These are phyloP conservation scores for Podospora australis DNA, from an alignment of 495 filamentous ascomycete genomes.

Conservation along the genomic window DNA sequence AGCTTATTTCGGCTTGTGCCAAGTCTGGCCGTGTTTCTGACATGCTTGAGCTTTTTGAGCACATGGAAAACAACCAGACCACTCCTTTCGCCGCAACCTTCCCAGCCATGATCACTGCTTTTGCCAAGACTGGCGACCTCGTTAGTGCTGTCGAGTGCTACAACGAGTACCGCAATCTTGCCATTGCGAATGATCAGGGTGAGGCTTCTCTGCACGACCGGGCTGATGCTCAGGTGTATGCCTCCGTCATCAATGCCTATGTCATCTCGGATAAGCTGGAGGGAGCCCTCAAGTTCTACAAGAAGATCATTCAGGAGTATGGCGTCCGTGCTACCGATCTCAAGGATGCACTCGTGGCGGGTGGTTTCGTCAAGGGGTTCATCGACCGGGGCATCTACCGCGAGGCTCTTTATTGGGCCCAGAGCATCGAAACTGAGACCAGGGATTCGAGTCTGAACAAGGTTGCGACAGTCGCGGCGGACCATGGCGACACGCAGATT, in stretches of 20 bases:
- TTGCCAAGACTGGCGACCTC: constrained; percentile 72
- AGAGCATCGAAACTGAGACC: constrained; percentile 39
- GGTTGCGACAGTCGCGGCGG: constrained; percentile 59
- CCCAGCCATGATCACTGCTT: constrained; percentile 86
- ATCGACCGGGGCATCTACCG: constrained; percentile 56
- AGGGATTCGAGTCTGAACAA: constrained; percentile 34
- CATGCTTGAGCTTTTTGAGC: constrained; percentile 81
- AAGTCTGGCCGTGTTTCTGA: constrained; percentile 68
- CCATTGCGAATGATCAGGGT: constrained; percentile 72
- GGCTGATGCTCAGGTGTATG: constrained; percentile 78
- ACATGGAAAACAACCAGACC: constrained; percentile 75
- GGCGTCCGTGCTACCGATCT: constrained; percentile 48
- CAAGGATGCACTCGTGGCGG: constrained; percentile 59
- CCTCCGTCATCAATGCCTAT: constrained; percentile 81
- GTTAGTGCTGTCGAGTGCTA: constrained; percentile 90
- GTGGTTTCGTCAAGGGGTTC: constrained; percentile 69
- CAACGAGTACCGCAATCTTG: constrained; percentile 83
- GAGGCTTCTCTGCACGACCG: constrained; percentile 63
- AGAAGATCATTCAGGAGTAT: constrained; percentile 63
- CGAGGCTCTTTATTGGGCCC: constrained; percentile 60
- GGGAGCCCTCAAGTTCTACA: constrained; percentile 74
- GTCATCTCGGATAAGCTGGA: constrained; percentile 67
- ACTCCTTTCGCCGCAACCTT: constrained; percentile 74
- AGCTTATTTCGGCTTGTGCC: constrained; percentile 79
- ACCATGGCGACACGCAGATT: constrained; percentile 62